Percentiles rank a stretch among this genome's conserved stretches.
These are phyloP conservation scores for Rhizophora mangle DNA, from an alignment of 345 rosid species.

Conservation along the genomic window DNA sequence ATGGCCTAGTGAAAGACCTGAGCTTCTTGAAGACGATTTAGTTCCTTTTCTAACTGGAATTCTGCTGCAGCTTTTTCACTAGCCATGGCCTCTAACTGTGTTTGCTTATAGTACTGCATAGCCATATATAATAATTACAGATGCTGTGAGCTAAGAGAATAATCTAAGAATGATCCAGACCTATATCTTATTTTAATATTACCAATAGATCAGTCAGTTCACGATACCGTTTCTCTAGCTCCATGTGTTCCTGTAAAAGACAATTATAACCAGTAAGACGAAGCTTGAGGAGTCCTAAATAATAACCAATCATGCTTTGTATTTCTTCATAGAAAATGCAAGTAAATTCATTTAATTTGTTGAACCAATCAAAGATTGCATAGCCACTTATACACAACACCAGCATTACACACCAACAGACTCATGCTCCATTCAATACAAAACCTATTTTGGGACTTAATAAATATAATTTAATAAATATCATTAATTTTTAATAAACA, in stretches of 20 bases:
- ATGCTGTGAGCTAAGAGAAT: not conserved
- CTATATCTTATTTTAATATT: slow-evolving; percentile 26
- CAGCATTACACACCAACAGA: not conserved
- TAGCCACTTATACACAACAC: not conserved
- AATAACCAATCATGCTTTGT: not conserved
- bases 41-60: slow-evolving; percentile 95
- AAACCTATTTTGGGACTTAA: too few species aligned
- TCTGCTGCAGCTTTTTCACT: slow-evolving; percentile 99
- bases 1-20: slow-evolving; percentile 46
- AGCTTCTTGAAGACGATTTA: slow-evolving; percentile 77
- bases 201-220: slow-evolving; percentile 97
- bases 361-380: not conserved
- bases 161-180: not conserved
- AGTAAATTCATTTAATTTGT: slow-evolving; percentile 1
- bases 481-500: too few species aligned
- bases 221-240: slow-evolving; percentile 97
- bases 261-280: slow-evolving; percentile 26
- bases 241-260: slow-evolving; percentile 83
- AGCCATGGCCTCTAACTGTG: slow-evolving; percentile 93
- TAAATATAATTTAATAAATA: too few species aligned
- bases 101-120: slow-evolving; percentile 95
- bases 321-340: not conserved
- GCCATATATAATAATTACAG: slow-evolving; percentile 12
- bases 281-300: slow-evolving; percentile 10
- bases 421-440: too few species aligned